Conservation (phyloP, 2,329 filamentous ascomycete species). For the Tolypocladium ovalisporum region DNA sequence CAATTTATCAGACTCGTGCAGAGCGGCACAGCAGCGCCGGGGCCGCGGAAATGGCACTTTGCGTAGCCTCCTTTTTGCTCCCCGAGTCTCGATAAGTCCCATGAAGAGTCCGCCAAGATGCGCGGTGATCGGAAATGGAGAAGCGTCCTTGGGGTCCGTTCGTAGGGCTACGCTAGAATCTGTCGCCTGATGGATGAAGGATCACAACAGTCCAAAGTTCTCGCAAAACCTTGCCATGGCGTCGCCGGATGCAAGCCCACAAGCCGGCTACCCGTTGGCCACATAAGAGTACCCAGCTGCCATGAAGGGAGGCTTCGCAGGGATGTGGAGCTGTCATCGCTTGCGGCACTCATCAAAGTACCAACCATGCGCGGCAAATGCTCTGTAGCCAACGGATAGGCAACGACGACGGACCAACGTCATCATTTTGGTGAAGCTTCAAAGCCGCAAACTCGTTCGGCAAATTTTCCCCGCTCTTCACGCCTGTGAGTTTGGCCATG, state of each 20-base stretch:
- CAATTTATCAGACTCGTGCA: not conserved
- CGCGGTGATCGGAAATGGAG: not conserved
- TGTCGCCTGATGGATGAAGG: not conserved
- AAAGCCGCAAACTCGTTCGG: not conserved
- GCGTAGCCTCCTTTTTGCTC: not conserved
- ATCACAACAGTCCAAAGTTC: not conserved
- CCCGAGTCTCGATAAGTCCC: not conserved
- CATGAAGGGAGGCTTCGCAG: not conserved
- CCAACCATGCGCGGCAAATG: not conserved
- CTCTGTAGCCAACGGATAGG: not conserved
- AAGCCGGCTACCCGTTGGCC: not conserved
- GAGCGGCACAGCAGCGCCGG: not conserved
- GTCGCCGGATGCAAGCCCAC: not conserved
- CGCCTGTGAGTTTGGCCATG: not conserved
- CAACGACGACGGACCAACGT: not conserved
- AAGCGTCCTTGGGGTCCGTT: not conserved
- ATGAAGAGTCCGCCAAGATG: not conserved
- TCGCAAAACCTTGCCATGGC: not conserved
- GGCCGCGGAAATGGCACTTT: not conserved
- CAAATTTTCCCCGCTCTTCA: not conserved
- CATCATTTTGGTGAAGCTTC: not conserved
- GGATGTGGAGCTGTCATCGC: not conserved
- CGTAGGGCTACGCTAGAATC: constrained; percentile 2
- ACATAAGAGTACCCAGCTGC: not conserved
- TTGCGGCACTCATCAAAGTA: not conserved